Evolutionary conservation across 495 filamentous ascomycete genomes (phyloP).

Genomic region (Parmelia sp.): DNA sequence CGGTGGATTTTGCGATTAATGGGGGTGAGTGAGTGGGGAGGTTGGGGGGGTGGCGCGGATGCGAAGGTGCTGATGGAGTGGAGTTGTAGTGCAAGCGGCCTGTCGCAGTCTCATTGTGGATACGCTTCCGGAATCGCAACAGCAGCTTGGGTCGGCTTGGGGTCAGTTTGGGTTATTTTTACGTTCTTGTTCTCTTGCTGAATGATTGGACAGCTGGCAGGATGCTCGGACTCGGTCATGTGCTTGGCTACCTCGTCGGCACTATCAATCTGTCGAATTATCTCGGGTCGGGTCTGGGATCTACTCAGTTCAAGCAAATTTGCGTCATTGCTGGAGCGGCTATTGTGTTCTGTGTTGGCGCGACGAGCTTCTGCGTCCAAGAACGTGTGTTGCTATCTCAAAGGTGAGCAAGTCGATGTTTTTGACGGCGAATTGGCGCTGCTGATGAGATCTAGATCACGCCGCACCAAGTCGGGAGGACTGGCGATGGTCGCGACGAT

Average conservation of each 20-base stretch:
- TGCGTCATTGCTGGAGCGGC: conserved; percentile 71
- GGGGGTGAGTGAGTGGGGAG: conserved; percentile 56
- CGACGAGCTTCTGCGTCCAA: conserved; percentile 77
- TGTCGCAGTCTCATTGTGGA: conserved; percentile 87
- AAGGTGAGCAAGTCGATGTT: conserved; percentile 38
- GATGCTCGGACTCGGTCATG: conserved; percentile 81
- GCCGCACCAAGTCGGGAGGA: conserved; percentile 28
- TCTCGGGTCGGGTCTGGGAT: conserved; percentile 67
- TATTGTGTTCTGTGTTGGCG: conserved; percentile 55
- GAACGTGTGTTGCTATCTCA: conserved; percentile 71
- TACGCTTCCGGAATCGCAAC: conserved; percentile 77
- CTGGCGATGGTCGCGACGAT: conserved; percentile 42
- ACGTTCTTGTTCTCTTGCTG: conserved; percentile 2
- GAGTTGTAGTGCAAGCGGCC: conserved; percentile 65
- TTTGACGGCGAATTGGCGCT: neutral
- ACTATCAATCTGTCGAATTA: conserved; percentile 69
- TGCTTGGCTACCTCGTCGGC: conserved; percentile 78
- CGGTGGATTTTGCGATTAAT: conserved; percentile 92
- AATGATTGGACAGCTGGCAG: conserved; percentile 54
- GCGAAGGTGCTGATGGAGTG: conserved; percentile 22
- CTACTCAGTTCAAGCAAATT: conserved; percentile 92
- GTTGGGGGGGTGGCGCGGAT: neutral
- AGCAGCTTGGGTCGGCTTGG: conserved; percentile 87
- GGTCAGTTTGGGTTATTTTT: conserved; percentile 43
- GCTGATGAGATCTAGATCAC: neutral